Evolutionary conservation across 2,329 filamentous ascomycete species (phyloP).

Genomic region (Aspergillus phoenicis): DNA sequence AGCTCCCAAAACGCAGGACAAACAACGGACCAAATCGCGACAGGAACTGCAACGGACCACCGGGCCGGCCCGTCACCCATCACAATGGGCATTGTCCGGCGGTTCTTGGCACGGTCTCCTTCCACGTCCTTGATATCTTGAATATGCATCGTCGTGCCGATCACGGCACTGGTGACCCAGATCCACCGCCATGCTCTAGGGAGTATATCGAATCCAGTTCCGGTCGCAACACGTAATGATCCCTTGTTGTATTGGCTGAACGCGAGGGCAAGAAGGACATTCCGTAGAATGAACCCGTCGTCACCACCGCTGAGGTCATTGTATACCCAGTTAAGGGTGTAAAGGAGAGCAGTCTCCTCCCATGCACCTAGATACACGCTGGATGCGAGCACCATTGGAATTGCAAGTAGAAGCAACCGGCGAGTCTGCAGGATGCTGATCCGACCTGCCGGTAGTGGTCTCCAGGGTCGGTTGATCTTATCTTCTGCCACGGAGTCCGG

Average conservation of each 20-base stretch:
- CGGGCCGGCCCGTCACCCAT: not conserved
- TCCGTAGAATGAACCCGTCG: conserved; percentile 7
- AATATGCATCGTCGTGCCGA: conserved; percentile 41
- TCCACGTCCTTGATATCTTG: conserved; percentile 43
- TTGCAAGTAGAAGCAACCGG: conserved; percentile 26
- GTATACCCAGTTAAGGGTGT: conserved; percentile 43
- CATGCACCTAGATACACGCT: conserved; percentile 25
- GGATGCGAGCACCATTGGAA: conserved; percentile 25
- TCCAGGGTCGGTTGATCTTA: conserved; percentile 45
- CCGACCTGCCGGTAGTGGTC: conserved; percentile 32
- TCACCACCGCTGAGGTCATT: conserved; percentile 43
- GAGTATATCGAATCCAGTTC: not conserved
- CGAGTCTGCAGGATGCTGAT: conserved; percentile 27
- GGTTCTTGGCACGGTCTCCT: conserved; percentile 29
- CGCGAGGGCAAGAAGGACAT: conserved; percentile 20
- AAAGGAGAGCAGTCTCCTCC: conserved; percentile 33
- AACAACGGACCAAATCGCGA: not conserved
- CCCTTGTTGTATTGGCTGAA: not conserved
- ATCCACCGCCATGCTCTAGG: not conserved
- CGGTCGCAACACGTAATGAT: not conserved
- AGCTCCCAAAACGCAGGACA: not conserved
- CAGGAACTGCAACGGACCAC: not conserved
- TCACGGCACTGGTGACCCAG: conserved; percentile 14
- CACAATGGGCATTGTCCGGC: conserved; percentile 15
- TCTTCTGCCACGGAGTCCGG: conserved; percentile 42